A percentile compares a stretch with the other conserved stretches of the same genome.
These are phyloP conservation scores for Aspergillus versicolor DNA, from an alignment of 2,329 filamentous ascomycete species.

Conservation along the genomic window DNA sequence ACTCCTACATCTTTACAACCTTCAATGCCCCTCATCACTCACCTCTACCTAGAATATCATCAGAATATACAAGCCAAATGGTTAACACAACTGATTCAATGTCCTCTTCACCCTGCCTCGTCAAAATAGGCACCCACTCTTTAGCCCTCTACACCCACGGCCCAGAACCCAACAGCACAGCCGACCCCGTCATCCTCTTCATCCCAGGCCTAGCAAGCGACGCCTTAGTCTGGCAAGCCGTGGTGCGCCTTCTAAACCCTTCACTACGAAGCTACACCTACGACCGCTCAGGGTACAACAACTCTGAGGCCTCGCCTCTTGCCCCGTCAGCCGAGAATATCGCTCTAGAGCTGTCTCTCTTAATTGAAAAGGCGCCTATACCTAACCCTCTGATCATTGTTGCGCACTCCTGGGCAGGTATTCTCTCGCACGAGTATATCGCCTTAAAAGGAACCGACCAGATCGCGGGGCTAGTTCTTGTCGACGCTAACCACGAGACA, in stretches of 20 bases:
- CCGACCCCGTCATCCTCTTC: slow-evolving; percentile 10
- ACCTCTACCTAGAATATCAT: no score
- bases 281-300: slow-evolving; percentile 16
- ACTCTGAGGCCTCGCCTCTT: slow-evolving; percentile 11
- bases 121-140: slow-evolving; percentile 17
- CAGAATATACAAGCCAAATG: no score
- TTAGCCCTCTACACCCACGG: slow-evolving; percentile 16
- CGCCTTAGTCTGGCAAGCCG: slow-evolving; percentile 17
- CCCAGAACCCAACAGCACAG: slow-evolving; percentile 10
- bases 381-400: slow-evolving; percentile 15
- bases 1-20: no score
- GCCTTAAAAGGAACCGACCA: slow-evolving; percentile 10
- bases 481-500: slow-evolving; percentile 20
- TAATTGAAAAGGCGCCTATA: slow-evolving; percentile 8
- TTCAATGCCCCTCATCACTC: no score
- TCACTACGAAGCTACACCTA: slow-evolving; percentile 16
- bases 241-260: slow-evolving; percentile 6
- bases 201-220: slow-evolving; percentile 16
- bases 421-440: slow-evolving; percentile 17
- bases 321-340: slow-evolving; percentile 13
- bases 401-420: slow-evolving; percentile 19
- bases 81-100: not conserved
- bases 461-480: slow-evolving; percentile 18
- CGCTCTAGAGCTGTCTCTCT: slow-evolving; percentile 11
- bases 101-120: not conserved